Conservation (phyloP, 495 filamentous ascomycete species). For the Xylaria flabelliformis region DNA sequence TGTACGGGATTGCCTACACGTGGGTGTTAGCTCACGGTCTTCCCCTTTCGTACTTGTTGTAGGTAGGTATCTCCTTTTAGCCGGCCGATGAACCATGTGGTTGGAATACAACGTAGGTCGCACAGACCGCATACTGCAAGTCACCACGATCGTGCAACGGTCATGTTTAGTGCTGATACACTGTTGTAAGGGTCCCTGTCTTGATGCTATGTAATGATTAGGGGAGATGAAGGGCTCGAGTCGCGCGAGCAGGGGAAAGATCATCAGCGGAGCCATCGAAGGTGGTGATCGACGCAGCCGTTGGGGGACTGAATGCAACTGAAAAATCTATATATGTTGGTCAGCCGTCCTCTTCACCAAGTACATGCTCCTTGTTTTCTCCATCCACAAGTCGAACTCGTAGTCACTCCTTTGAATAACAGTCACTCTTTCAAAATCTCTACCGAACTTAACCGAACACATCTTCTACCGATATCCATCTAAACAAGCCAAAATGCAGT, state of each 20-base stretch:
- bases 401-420: constrained; percentile 13
- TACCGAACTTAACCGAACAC: neutral
- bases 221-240: constrained; percentile 6
- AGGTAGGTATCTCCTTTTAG: neutral
- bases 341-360: neutral
- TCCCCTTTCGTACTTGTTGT: neutral
- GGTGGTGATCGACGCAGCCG: neutral
- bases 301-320: neutral
- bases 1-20: neutral
- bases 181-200: neutral
- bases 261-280: neutral
- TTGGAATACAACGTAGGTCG: neutral
- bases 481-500: neutral
- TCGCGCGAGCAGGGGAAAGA: neutral
- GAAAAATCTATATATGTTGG: constrained; percentile 1
- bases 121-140: constrained; percentile 1
- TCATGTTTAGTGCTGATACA: neutral
- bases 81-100: constrained; percentile 10
- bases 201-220: neutral
- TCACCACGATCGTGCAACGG: neutral
- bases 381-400: constrained; percentile 6
- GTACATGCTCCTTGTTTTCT: neutral
- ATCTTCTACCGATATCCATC: neutral
- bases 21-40: neutral
- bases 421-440: constrained; percentile 7